Conservation (phyloP, 192 early-diverging fungal species). For the Coemansia sp. region DNA sequence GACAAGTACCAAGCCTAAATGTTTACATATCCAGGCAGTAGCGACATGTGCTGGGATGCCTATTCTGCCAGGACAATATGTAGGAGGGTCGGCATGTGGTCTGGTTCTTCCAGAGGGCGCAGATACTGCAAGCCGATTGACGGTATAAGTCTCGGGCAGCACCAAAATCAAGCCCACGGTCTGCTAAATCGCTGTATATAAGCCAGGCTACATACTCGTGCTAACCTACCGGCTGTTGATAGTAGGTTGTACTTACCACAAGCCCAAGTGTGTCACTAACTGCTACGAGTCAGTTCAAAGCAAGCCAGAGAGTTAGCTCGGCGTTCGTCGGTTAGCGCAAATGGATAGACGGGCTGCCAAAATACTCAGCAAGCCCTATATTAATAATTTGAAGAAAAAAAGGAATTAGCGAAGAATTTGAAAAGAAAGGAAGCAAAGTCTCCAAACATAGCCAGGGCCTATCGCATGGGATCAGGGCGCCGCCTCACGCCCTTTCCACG, state of each 20-base stretch:
- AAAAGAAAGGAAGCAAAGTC: conserved; percentile 1
- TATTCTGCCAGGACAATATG: not conserved
- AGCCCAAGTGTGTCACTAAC: not conserved
- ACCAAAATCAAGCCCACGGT: not conserved
- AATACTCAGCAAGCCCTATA: not conserved
- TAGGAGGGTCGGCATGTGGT: not conserved
- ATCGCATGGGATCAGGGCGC: conserved; percentile 8
- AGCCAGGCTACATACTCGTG: not conserved
- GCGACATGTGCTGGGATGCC: not conserved
- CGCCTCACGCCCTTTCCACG: not conserved
- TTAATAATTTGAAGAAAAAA: not conserved
- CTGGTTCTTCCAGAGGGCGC: not conserved
- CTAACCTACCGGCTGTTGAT: not conserved
- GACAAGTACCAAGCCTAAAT: not conserved
- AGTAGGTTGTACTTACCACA: conserved; percentile 1
- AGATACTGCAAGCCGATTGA: not conserved
- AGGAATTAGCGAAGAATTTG: not conserved
- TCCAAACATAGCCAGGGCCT: not conserved
- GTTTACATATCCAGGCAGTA: not conserved
- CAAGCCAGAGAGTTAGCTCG: not conserved
- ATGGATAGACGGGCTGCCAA: not conserved
- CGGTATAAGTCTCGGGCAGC: not conserved
- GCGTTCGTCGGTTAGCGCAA: not conserved
- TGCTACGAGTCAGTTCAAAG: not conserved
- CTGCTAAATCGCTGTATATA: not conserved